Evolutionary conservation across 495 filamentous ascomycete species (phyloP).

Genomic region (Hypoxylon cercidicola): DNA sequence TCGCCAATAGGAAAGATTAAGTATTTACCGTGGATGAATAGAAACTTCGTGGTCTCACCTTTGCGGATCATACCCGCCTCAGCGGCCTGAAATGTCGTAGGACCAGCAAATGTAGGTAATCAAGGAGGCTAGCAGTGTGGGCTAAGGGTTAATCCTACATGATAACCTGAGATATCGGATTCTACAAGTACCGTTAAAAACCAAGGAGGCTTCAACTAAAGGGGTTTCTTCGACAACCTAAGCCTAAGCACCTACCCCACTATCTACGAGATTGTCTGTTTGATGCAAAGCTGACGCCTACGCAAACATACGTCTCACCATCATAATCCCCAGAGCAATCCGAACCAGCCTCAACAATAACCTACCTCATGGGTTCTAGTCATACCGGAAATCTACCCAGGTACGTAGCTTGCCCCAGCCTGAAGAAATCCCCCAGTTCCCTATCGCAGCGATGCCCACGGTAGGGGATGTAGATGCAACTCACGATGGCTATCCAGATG

Average conservation of each 20-base stretch:
- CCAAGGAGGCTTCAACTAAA: no score
- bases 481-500: not conserved
- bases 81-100: no score
- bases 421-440: not conserved
- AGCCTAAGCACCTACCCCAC: constrained; percentile 29
- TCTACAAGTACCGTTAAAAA: no score
- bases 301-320: constrained; percentile 12
- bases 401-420: not conserved
- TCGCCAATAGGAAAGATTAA: no score
- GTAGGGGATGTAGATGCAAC: not conserved
- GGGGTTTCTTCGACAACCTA: not conserved
- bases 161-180: no score
- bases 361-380: not conserved
- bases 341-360: not conserved
- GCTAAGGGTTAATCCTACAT: no score
- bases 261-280: constrained; percentile 27
- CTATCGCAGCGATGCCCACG: not conserved
- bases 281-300: constrained; percentile 34
- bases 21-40: no score
- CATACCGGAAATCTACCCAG: not conserved
- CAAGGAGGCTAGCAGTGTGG: no score
- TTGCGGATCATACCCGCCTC: no score
- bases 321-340: constrained; percentile 2
- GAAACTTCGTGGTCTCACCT: no score
- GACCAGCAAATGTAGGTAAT: no score